These are phyloP conservation scores for Trametes maxima DNA, from an alignment of 768 basidiomycete genomes.

Conservation along the genomic window DNA sequence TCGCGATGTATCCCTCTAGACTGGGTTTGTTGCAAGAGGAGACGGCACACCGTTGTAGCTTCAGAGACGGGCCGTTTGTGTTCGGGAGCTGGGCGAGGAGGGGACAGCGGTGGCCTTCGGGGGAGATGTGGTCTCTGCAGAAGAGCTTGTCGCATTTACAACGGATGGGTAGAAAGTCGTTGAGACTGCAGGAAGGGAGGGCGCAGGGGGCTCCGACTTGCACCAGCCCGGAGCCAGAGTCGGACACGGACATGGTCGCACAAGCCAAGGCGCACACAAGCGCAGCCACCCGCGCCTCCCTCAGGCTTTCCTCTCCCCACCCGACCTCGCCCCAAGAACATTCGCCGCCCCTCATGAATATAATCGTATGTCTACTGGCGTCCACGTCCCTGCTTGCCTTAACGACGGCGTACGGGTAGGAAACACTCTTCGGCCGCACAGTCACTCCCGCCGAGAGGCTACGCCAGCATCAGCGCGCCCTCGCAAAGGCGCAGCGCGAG, in stretches of 20 bases:
- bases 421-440: conserved; percentile 92
- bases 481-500: conserved; percentile 97
- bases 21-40: conserved; percentile 56
- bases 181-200: conserved; percentile 54
- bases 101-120: conserved; percentile 63
- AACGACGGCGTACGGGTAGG: conserved; percentile 49
- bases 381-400: conserved; percentile 1
- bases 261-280: not conserved
- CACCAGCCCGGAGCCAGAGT: not conserved
- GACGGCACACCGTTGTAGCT: conserved; percentile 53
- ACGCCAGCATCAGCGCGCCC: conserved; percentile 93
- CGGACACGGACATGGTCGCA: not conserved
- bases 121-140: conserved; percentile 64
- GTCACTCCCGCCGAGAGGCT: conserved; percentile 96
- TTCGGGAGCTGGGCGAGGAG: conserved; percentile 4
- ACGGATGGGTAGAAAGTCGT: conserved; percentile 78
- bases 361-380: conserved; percentile 57
- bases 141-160: conserved; percentile 63
- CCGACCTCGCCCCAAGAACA: conserved; percentile 21
- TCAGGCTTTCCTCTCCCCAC: not conserved
- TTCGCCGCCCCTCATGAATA: conserved; percentile 57
- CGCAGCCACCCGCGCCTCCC: not conserved
- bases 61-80: conserved; percentile 21
- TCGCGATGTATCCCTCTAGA: conserved; percentile 45
- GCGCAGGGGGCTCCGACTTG: conserved; percentile 66